These are phyloP conservation scores for Sparassis latifolia DNA, from an alignment of 1,284 basidiomycete genomes.

Conservation along the genomic window DNA sequence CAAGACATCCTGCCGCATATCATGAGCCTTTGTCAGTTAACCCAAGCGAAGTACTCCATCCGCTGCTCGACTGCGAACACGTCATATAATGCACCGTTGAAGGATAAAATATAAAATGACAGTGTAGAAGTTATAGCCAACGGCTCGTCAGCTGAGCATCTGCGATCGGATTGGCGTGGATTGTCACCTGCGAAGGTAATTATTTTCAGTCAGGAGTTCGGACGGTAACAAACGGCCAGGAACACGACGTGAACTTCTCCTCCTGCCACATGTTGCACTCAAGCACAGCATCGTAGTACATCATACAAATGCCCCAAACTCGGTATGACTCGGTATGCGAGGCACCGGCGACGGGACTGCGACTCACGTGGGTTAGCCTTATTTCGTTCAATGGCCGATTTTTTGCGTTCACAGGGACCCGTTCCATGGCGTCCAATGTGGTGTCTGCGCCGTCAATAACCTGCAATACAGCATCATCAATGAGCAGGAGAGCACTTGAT, in stretches of 20 bases:
- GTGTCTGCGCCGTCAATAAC: constrained; percentile 94
- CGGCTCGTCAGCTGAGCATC: constrained; percentile 47
- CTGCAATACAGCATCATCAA: constrained; percentile 5
- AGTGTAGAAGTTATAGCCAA: constrained; percentile 3
- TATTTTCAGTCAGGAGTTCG: neutral
- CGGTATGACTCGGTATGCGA: no score
- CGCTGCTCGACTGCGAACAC: no score
- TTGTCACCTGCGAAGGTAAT: constrained; percentile 58
- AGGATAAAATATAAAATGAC: no score
- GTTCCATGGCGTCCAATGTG: constrained; percentile 86
- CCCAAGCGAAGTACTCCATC: no score
- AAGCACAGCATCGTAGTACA: neutral
- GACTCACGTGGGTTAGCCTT: constrained; percentile 67
- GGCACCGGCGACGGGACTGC: neutral
- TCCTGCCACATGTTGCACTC: neutral
- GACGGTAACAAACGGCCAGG: constrained; percentile 1
- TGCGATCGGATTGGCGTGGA: constrained; percentile 94
- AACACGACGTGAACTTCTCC: neutral
- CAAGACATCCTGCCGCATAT: no score
- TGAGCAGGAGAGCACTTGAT: neutral
- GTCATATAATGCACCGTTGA: no score
- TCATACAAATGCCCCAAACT: no score
- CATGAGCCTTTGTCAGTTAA: no score
- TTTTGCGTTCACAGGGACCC: constrained; percentile 85
- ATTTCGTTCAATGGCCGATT: constrained; percentile 85